A percentile compares a stretch with the other conserved stretches of the same genome.
Evolutionary conservation across 208 protist genomes (phyloP).

Genomic region (Naegleria lovaniensis): DNA sequence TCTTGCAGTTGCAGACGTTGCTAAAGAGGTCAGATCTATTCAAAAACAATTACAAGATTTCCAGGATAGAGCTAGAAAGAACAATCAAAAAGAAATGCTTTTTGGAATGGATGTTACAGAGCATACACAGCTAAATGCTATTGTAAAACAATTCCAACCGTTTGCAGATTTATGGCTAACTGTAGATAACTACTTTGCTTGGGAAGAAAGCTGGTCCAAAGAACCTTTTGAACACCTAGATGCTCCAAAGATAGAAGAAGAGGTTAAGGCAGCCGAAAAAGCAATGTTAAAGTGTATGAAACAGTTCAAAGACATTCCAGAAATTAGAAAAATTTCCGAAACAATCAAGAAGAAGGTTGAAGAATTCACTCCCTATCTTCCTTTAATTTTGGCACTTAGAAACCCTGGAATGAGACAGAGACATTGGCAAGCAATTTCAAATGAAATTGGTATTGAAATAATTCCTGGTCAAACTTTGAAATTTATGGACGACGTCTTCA

Average conservation of each 20-base stretch:
- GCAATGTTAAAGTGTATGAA: conserved; percentile 74
- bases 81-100: conserved; percentile 86
- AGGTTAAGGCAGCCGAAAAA: conserved; percentile 61
- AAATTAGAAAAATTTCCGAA: conserved; percentile 74
- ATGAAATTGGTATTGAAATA: conserved; percentile 79
- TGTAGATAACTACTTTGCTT: conserved; percentile 69
- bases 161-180: conserved; percentile 87
- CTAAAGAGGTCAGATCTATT: conserved; percentile 68
- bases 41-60: conserved; percentile 70
- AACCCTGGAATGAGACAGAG: conserved; percentile 89
- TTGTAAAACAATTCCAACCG: conserved; percentile 88
- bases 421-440: conserved; percentile 86
- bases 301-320: conserved; percentile 64
- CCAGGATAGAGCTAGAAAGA: conserved; percentile 72
- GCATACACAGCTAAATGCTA: conserved; percentile 72
- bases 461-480: conserved; percentile 72
- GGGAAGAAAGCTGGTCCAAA: conserved; percentile 67
- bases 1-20: conserved; percentile 70
- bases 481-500: conserved; percentile 67
- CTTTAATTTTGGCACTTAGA: conserved; percentile 83
- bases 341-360: conserved; percentile 75
- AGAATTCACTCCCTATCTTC: conserved; percentile 87
- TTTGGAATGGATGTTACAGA: conserved; percentile 77
- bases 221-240: conserved; percentile 71
- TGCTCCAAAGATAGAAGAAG: conserved; percentile 77